Evolutionary conservation across 371 early-diverging fungal species (phyloP).

Genomic region (Apophysomyces variabilis): DNA sequence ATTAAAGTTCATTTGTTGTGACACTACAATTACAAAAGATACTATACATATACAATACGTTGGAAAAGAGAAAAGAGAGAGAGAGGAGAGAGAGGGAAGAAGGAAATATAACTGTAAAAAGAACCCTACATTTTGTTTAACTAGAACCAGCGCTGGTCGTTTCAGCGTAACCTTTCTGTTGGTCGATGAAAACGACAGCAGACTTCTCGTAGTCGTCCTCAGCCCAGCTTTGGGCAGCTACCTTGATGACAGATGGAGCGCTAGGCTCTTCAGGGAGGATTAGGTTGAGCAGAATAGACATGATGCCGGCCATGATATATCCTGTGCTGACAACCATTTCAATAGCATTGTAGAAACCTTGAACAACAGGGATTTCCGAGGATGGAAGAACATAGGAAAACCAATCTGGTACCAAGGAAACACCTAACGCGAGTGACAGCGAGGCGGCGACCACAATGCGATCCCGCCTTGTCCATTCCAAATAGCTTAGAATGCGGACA

Average conservation of each 20-base stretch:
- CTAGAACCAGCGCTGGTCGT: too few relatives aligned
- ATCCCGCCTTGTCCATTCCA: conserved; percentile 67
- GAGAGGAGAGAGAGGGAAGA: too few relatives aligned
- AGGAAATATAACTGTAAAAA: too few relatives aligned
- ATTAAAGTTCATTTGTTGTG: too few relatives aligned
- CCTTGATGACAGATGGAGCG: too few relatives aligned
- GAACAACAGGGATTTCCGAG: conserved; percentile 44
- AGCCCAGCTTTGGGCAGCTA: not conserved
- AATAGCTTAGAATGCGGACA: conserved; percentile 59
- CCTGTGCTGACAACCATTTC: conserved; percentile 58
- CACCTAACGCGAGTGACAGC: conserved; percentile 56
- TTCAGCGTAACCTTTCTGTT: not conserved
- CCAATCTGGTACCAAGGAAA: conserved; percentile 58
- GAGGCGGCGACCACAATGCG: conserved; percentile 60
- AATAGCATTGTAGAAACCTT: conserved; percentile 56
- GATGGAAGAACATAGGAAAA: conserved; percentile 53
- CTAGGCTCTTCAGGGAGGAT: conserved; percentile 39
- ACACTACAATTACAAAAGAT: too few relatives aligned
- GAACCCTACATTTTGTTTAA: too few relatives aligned
- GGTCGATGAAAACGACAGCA: not conserved
- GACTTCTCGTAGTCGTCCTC: not conserved
- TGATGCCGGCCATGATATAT: conserved; percentile 58
- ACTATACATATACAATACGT: too few relatives aligned
- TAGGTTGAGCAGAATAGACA: conserved; percentile 55
- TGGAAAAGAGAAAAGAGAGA: too few relatives aligned